Evolutionary conservation across 2,329 filamentous ascomycete genomes (phyloP), one percentile per base, ranked within the genome.

Genomic region (Exophiala oligosperma): DNA sequence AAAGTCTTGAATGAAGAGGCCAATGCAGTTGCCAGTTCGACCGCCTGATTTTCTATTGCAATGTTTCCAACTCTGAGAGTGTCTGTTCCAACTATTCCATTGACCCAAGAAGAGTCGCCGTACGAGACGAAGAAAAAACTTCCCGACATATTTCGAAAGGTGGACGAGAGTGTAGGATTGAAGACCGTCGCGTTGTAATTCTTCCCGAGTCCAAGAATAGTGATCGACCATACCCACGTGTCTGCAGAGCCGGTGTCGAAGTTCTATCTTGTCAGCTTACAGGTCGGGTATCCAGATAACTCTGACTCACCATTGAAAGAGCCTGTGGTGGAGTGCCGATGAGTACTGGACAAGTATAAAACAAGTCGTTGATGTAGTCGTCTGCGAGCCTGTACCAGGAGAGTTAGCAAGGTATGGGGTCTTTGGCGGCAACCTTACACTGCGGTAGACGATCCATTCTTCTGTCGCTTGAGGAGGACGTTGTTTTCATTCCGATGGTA

Each of bases 191-290:
- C 84, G 21, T 74, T 72, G 8, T 67, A 64, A 9, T 69, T 63
- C 37, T 69, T 64, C 26, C 72, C 66, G 29, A 66, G 65, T 21
- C 72, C 70, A 57, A 72, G 70, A 8, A 84, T 72, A 48, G 79
- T 74, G 5, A 78, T 81, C 11, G 83, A 85, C 73, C 81, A 84
- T 54, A 84, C 73, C 87, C 86, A 90, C 23, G 88, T 77, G 74
- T 90, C 88, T 21, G 86, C 80, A 9, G 85, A 88, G 21, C 87
- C 87, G 40, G 87, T 89, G 69, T 91, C 88, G 61, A 90, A 89
- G 67, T 89, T 82, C 32, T 35, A 35, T 11, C 32, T 9, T 35
- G 32, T 35, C 32, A 35, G 32, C 32, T 35, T 35, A 35, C 32
- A 35, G 32, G 6, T 35, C 32, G 7, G 8, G 11, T 35, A 35